These are phyloP conservation scores for Blastobotrys attinorum DNA, from an alignment of 805 yeast species.

Conservation along the genomic window DNA sequence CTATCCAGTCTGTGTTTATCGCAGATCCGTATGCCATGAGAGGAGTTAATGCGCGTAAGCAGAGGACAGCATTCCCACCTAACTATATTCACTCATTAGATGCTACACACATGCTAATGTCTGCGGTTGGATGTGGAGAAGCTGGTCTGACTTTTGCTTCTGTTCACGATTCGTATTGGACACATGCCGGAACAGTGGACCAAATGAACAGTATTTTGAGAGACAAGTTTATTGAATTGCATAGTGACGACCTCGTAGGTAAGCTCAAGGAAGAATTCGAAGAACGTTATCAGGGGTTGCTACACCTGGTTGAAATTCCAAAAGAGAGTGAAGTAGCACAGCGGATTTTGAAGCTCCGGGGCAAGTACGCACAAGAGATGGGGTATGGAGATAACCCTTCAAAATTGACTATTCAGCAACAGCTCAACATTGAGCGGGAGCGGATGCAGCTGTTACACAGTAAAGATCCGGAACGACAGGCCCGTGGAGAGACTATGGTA, in stretches of 20 bases:
- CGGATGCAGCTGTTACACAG: constrained; percentile 51
- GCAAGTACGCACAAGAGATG: constrained; percentile 36
- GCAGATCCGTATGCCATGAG: constrained; percentile 79
- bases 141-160: constrained; percentile 72
- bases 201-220: constrained; percentile 63
- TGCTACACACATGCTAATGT: constrained; percentile 92
- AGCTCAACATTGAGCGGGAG: constrained; percentile 59
- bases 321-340: constrained; percentile 43
- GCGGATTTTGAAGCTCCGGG: constrained; percentile 43
- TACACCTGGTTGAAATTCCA: constrained; percentile 52
- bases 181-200: constrained; percentile 82
- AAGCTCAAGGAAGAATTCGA: constrained; percentile 72
- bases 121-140: constrained; percentile 71
- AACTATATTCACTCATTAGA: constrained; percentile 91
- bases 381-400: constrained; percentile 21
- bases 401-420: constrained; percentile 59
- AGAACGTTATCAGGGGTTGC: constrained; percentile 64
- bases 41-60: constrained; percentile 82
- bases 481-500: constrained; percentile 44
- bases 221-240: constrained; percentile 71
- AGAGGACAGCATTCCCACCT: constrained; percentile 90
- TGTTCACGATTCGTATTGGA: constrained; percentile 98
- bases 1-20: constrained; percentile 79
- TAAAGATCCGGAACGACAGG: constrained; percentile 32
- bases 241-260: constrained; percentile 62